Percentiles rank a stretch among this genome's conserved stretches.
Conservation (phyloP, 805 yeast genomes). For the Hanseniaspora jakobsenii region DNA sequence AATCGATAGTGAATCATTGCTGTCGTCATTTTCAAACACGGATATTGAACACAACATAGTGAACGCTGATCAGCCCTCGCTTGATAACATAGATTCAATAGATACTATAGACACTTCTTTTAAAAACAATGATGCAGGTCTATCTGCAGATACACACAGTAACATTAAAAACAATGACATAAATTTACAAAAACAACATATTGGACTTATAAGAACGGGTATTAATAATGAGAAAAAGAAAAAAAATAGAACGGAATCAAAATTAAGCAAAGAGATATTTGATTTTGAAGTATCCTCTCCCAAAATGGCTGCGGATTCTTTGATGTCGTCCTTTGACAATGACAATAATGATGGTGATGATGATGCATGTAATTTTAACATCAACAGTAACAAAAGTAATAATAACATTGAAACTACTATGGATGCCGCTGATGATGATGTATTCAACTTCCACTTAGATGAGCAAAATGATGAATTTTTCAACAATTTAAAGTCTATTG, state of each 20-base stretch:
- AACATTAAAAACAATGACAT: too few relatives aligned
- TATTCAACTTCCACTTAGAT: not conserved
- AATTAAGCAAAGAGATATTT: slow-evolving; percentile 11
- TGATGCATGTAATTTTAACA: too few relatives aligned
- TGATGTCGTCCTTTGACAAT: too few relatives aligned
- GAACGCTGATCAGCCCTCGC: not conserved
- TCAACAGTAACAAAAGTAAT: too few relatives aligned
- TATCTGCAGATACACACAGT: too few relatives aligned
- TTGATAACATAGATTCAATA: not conserved
- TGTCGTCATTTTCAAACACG: not conserved
- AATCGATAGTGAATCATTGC: not conserved
- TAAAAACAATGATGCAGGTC: too few relatives aligned
- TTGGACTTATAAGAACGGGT: too few relatives aligned
- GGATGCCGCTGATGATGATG: not conserved
- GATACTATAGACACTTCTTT: not conserved
- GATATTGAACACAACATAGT: too few relatives aligned
- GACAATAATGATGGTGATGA: too few relatives aligned
- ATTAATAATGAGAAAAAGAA: not conserved
- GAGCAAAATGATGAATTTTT: slow-evolving; percentile 6
- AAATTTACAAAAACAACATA: too few relatives aligned
- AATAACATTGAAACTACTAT: not conserved
- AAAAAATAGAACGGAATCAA: slow-evolving; percentile 1
- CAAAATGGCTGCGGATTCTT: not conserved
- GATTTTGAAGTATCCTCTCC: not conserved
- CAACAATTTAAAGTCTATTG: slow-evolving; percentile 2